Base-by-base conservation (phyloP, 2,329 filamentous ascomycete genomes). In the Davidsoniella australis region DNA sequence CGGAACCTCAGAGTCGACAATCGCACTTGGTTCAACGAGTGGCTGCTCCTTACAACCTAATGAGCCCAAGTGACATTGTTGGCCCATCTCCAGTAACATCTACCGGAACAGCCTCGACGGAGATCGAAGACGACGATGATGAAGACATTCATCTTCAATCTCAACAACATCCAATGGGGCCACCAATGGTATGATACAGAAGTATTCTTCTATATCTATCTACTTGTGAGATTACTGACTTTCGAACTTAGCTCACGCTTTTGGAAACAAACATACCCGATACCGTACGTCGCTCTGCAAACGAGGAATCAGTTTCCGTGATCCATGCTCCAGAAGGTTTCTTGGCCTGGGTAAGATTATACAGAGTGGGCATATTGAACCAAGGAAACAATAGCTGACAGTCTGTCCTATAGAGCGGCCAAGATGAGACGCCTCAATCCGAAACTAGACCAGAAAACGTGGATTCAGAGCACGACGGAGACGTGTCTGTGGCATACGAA, bases 301-400 rank as follows among this genome's bases (percentile, higher is more conserved):
- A 78, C 54, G 85, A 94, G 56, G 85, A 88, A 56, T 81, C 86
- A 20, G 74, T 85, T 48, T 95, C 88, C 1, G 88, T 94, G 49
- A 94, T 95, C 56, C 88, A 94, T 68, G 85, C 85, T 14, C 87
- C 88, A 0, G 73, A 85, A 55, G 85, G 82, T 54, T 95, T 91
- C 63, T 74, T 77, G 50, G 76, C 76, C 57, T 94, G 91, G 75
- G 85, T 91, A 62, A 60, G 75, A 20, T 10, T 5, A 20, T 42
- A n/a, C n/a, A 17, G 6, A 24, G 26, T 2, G 17, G 12, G 16
- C 18, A 23, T 38, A 36, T 14, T n/a, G 16, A 17, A 10, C 24
- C 16, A 18, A 43, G 20, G n/a, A 18, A 24, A n/a, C 8, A 43
- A 29, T 36, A 38, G 24, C 45, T 49, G 33, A 48, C 36, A 39